Evolutionary conservation across 2,329 filamentous ascomycete genomes (phyloP).

Genomic region (Sarocladium brachiariae): DNA sequence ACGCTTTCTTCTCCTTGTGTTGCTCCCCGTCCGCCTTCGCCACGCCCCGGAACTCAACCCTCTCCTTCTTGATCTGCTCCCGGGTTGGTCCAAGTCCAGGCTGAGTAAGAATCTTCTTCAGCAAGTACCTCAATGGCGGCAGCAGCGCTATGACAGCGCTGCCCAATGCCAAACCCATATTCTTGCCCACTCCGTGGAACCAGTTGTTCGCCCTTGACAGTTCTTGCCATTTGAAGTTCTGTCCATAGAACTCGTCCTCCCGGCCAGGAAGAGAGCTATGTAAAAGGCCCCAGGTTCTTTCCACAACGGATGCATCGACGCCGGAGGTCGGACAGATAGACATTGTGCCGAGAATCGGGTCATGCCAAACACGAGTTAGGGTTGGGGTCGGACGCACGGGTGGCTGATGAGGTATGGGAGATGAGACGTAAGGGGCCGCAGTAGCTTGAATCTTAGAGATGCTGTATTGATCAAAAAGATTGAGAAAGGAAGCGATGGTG

Average conservation of each 20-base stretch:
- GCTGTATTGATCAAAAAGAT: constrained; percentile 45
- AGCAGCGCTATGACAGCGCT: constrained; percentile 36
- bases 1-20: constrained; percentile 37
- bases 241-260: constrained; percentile 46
- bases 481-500: constrained; percentile 61
- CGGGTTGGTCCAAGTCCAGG: constrained; percentile 48
- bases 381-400: constrained; percentile 16
- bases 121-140: constrained; percentile 38
- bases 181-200: constrained; percentile 41
- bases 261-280: constrained; percentile 34
- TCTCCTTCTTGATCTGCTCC: constrained; percentile 50
- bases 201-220: constrained; percentile 44
- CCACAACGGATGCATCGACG: constrained; percentile 48
- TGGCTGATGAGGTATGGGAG: constrained; percentile 41
- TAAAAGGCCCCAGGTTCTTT: constrained; percentile 57
- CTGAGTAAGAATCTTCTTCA: constrained; percentile 37
- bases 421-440: constrained; percentile 47
- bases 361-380: constrained; percentile 41
- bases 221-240: constrained; percentile 53
- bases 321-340: constrained; percentile 44
- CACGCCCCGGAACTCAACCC: constrained; percentile 57
- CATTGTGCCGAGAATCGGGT: constrained; percentile 48
- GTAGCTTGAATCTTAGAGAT: constrained; percentile 39
- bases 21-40: constrained; percentile 52
- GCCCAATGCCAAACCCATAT: constrained; percentile 40